Conservation (phyloP, 306 rosid genomes). For the Vachellia collinsii region DNA sequence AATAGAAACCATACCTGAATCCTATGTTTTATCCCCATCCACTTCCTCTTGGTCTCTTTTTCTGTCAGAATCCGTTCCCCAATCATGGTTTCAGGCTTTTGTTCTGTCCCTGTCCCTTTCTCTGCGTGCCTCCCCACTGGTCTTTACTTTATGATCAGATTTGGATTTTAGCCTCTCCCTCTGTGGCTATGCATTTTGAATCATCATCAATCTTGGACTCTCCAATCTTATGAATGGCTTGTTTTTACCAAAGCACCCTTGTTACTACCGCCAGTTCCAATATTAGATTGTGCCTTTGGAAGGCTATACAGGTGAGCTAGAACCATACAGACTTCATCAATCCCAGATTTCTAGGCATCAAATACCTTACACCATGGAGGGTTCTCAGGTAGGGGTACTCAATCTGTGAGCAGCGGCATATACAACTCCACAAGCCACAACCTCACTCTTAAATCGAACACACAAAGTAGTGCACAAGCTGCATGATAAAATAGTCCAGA, state of each 20-base stretch:
- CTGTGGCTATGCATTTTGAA: conserved; percentile 53
- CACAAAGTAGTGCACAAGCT: conserved; percentile 93
- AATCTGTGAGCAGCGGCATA: conserved; percentile 94
- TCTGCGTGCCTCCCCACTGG: conserved; percentile 54
- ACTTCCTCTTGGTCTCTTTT: conserved; percentile 80
- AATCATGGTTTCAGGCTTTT: conserved; percentile 76
- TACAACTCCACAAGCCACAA: conserved; percentile 96
- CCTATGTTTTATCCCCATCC: conserved; percentile 56
- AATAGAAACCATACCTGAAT: too few species aligned
- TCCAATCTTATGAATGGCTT: conserved; percentile 58
- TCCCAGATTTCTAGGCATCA: conserved; percentile 89
- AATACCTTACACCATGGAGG: conserved; percentile 99
- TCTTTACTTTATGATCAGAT: conserved; percentile 62
- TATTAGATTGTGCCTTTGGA: conserved; percentile 72
- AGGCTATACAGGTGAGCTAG: conserved; percentile 90
- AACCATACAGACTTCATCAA: conserved; percentile 89
- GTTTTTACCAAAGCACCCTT: conserved; percentile 55
- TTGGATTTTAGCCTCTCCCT: conserved; percentile 66
- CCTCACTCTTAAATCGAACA: conserved; percentile 95
- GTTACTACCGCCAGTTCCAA: conserved; percentile 54
- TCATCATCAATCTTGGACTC: conserved; percentile 73
- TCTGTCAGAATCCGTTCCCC: too few species aligned
- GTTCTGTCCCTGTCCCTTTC: conserved; percentile 64
- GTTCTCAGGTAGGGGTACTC: conserved; percentile 93
- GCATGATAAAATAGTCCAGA: conserved; percentile 35